These are phyloP conservation scores for Pythium phragmiticola DNA, from an alignment of 352 stramenopile genomes.

Conservation along the genomic window DNA sequence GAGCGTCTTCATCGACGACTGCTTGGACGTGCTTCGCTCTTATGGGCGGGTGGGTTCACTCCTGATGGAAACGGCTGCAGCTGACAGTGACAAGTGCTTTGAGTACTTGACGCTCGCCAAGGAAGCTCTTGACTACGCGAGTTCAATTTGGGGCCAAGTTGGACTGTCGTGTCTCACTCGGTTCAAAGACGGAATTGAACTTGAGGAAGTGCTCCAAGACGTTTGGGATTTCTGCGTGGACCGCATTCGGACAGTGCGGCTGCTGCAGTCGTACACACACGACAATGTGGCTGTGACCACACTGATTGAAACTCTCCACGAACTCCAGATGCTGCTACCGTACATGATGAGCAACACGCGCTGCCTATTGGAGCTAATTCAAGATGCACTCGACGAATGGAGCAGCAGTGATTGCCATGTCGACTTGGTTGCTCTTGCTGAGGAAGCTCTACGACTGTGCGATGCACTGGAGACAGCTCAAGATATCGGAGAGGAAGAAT, in stretches of 20 bases:
- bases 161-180: conserved; percentile 65
- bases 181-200: conserved; percentile 57
- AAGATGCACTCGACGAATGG: conserved; percentile 52
- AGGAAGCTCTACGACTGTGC: conserved; percentile 60
- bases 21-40: conserved; percentile 68
- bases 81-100: conserved; percentile 48
- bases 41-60: conserved; percentile 67
- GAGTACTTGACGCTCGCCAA: conserved; percentile 58
- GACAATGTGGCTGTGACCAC: conserved; percentile 4
- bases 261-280: conserved; percentile 24
- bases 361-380: conserved; percentile 48
- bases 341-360: conserved; percentile 51
- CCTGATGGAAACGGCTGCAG: conserved; percentile 50
- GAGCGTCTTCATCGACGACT: conserved; percentile 45
- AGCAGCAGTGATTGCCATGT: conserved; percentile 32
- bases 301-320: conserved; percentile 55
- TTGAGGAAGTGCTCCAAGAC: conserved; percentile 76
- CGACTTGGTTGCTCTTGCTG: conserved; percentile 43
- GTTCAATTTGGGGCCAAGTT: conserved; percentile 60
- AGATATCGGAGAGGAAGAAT: conserved; percentile 29
- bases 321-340: conserved; percentile 72
- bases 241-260: conserved; percentile 49
- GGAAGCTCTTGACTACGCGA: conserved; percentile 45
- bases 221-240: conserved; percentile 80
- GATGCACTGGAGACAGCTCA: conserved; percentile 44